These are phyloP conservation scores for Lepidium campestre DNA, from an alignment of 441 rosid genomes.

Conservation along the genomic window DNA sequence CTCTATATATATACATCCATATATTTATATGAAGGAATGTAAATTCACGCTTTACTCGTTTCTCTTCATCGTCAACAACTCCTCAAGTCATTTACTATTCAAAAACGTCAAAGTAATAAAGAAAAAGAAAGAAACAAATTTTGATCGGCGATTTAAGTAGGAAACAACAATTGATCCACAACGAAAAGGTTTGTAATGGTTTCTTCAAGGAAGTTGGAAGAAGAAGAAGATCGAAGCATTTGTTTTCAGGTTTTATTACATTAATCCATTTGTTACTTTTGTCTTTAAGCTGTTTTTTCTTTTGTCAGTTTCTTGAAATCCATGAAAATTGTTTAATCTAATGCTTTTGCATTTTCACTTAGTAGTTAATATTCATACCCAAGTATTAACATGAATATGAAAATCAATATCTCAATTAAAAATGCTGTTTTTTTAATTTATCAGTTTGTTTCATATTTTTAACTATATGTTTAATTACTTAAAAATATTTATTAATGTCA, in stretches of 20 bases:
- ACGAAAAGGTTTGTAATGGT: slow-evolving; percentile 32
- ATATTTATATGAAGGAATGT: not conserved
- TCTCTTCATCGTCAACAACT: slow-evolving; percentile 3
- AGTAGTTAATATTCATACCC: not conserved
- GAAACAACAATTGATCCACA: not conserved
- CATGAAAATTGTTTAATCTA: not conserved
- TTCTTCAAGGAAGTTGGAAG: slow-evolving; percentile 15
- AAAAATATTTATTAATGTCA: not conserved
- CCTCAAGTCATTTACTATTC: not conserved
- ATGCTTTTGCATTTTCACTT: not conserved
- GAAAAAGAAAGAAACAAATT: not conserved
- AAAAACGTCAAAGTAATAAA: not conserved
- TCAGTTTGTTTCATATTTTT: not conserved
- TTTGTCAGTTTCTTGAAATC: not conserved
- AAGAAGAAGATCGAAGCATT: slow-evolving; percentile 44
- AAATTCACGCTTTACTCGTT: slow-evolving; percentile 3
- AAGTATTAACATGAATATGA: not conserved
- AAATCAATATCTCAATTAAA: not conserved
- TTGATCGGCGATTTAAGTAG: not conserved
- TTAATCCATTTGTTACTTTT: not conserved
- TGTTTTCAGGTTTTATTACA: slow-evolving; percentile 35
- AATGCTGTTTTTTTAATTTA: not conserved
- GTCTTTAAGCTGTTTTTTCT: not conserved
- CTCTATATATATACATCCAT: not conserved
- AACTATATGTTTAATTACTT: not conserved